Evolutionary conservation across 257 asterid species (phyloP), one percentile per base, ranked within the genome.

Genomic region (Osmanthus fragrans): DNA sequence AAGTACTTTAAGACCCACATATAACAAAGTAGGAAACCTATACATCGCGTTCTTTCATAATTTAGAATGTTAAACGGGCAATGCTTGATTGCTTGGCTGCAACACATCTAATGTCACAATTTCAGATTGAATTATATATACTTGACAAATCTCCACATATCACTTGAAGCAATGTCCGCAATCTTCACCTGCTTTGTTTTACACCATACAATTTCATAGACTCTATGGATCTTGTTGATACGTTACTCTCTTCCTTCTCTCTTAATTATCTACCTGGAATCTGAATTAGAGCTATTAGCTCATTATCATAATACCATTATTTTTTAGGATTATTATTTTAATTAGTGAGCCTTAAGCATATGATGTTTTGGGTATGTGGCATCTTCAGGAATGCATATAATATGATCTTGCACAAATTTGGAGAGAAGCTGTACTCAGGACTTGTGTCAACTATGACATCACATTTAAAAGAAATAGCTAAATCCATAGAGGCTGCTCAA

Each of bases 351-450:
- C n/a, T n/a, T n/a, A n/a, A n/a, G n/a, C n/a, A n/a, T n/a, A n/a
- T n/a, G 33, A 60, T 10, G 5, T 60, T 16, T 25, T 60, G 33
- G 30, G 68, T 11, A 60, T 76, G 16, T 63, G 23, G 5, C 7
- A 18, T 33, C n/a, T 65, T 65, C 86, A 82, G 86, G 75, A 82
- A 79, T 79, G 86, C 86, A 58, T 82, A 82, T 58, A 82, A 82
- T 66, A 82, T 82, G 86, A 83, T 82, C n/a, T 77, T 82, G 60
- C 86, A 82, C 74, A 82, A 82, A 72, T 82, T 76, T 72, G 86
- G 86, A 56, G 86, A 82, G 74, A 82, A 72, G 69, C 81, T 82
- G 19, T 82, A 82, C 77, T 71, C 83, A n/a, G 86, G 86, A 32
- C 86, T 82, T 39, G 86, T 82, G 60, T 75, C 80, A 23, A 82